phyloP scores from a whole-genome alignment of 768 basidiomycete genomes.

The Panus rudis region DNA sequence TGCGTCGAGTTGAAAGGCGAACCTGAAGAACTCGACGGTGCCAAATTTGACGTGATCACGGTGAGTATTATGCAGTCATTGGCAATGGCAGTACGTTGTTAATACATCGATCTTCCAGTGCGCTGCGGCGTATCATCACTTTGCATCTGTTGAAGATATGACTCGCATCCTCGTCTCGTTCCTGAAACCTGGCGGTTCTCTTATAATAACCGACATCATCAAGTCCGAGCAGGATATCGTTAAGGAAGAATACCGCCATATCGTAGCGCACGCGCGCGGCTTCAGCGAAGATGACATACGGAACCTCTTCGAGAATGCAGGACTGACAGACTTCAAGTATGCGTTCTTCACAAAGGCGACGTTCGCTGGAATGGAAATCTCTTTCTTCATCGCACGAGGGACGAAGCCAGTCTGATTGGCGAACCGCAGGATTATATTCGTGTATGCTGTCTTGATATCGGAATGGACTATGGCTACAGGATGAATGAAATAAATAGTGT shows the following conservation, averaged over 20 bases:
- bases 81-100: background rate
- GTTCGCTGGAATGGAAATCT: slow-evolving; percentile 26
- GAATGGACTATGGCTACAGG: too few species aligned
- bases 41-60: slow-evolving; percentile 62
- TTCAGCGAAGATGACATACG: slow-evolving; percentile 44
- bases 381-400: slow-evolving; percentile 47
- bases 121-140: slow-evolving; percentile 56
- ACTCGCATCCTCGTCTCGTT: slow-evolving; percentile 48
- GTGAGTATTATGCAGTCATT: slow-evolving; percentile 33
- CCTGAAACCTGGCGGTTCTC: slow-evolving; percentile 53
- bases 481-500: too few species aligned
- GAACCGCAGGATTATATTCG: too few species aligned
- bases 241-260: slow-evolving; percentile 28
- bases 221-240: slow-evolving; percentile 24
- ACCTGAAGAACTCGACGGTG: slow-evolving; percentile 41
- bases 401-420: too few species aligned
- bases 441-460: too few species aligned
- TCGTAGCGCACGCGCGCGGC: slow-evolving; percentile 51
- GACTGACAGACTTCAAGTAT: slow-evolving; percentile 40
- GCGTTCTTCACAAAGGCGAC: slow-evolving; percentile 25
- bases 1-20: slow-evolving; percentile 43
- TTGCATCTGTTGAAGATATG: slow-evolving; percentile 39
- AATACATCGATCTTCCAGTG: slow-evolving; percentile 38
- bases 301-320: slow-evolving; percentile 44
- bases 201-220: slow-evolving; percentile 53